Evolutionary conservation across 805 yeast genomes (phyloP).

Genomic region (Pachysolen tannophilus): DNA sequence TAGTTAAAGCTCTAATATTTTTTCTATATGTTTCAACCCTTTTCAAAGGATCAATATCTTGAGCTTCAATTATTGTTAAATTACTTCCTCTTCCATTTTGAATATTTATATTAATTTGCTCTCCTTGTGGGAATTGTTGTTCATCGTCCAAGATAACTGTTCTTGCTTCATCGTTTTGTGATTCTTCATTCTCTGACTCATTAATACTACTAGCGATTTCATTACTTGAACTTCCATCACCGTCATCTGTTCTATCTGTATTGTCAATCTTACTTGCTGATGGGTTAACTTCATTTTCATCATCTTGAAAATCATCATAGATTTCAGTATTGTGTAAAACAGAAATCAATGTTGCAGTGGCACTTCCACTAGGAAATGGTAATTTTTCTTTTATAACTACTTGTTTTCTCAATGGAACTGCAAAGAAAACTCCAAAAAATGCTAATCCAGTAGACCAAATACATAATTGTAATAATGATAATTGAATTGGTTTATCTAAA

Average conservation of each 20-base stretch:
- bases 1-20: slow-evolving; percentile 51
- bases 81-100: slow-evolving; percentile 13
- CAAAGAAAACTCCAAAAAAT: slow-evolving; percentile 92
- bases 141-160: not conserved
- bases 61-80: slow-evolving; percentile 25
- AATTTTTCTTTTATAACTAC: slow-evolving; percentile 83
- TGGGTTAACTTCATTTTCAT: slow-evolving; percentile 5
- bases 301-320: slow-evolving; percentile 22
- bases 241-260: not conserved
- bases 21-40: slow-evolving; percentile 31
- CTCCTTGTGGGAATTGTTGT: not conserved
- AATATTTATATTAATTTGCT: not conserved
- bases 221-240: slow-evolving; percentile 1
- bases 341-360: slow-evolving; percentile 88
- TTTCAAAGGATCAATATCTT: slow-evolving; percentile 20
- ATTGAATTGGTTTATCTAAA: slow-evolving; percentile 26
- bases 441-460: slow-evolving; percentile 86
- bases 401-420: slow-evolving; percentile 79
- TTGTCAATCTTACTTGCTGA: not conserved
- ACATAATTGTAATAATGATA: slow-evolving; percentile 45
- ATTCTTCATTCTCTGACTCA: slow-evolving; percentile 7
- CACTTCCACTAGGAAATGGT: slow-evolving; percentile 92
- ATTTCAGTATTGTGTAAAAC: slow-evolving; percentile 72
- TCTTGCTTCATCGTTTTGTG: not conserved
- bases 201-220: not conserved